Percentiles rank a stretch among this genome's conserved stretches.
Conservation (phyloP, 495 filamentous ascomycete genomes). For the Neurospora sp. region DNA sequence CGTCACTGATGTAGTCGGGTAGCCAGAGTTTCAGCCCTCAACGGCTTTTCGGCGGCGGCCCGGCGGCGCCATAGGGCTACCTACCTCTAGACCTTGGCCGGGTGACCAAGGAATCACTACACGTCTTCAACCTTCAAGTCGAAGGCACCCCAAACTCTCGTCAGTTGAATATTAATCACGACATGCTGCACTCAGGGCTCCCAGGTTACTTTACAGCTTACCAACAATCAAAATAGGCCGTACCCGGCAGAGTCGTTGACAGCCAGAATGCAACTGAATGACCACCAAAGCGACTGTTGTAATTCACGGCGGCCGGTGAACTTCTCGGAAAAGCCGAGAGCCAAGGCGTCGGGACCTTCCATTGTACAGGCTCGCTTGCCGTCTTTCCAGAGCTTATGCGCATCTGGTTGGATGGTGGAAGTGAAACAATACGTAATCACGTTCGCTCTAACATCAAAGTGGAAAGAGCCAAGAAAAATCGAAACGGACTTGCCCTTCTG, state of each 20-base stretch:
- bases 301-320: neutral
- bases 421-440: constrained; percentile 6
- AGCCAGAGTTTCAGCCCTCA: neutral
- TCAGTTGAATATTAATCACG: neutral
- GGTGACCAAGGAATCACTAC: neutral
- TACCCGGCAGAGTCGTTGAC: no score
- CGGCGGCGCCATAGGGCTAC: neutral
- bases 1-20: neutral
- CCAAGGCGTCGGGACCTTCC: constrained; percentile 2
- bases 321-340: neutral
- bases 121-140: neutral
- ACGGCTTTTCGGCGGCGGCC: neutral
- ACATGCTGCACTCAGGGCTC: neutral
- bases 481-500: neutral
- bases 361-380: constrained; percentile 17
- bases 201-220: neutral
- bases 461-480: constrained; percentile 1
- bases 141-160: neutral
- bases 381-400: constrained; percentile 16
- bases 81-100: neutral
- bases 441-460: neutral
- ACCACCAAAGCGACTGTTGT: neutral
- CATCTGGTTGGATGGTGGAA: constrained; percentile 13
- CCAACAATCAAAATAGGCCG: neutral
- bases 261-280: neutral